Conservation (phyloP, 768 basidiomycete species). For the Lyophyllum semitale region DNA sequence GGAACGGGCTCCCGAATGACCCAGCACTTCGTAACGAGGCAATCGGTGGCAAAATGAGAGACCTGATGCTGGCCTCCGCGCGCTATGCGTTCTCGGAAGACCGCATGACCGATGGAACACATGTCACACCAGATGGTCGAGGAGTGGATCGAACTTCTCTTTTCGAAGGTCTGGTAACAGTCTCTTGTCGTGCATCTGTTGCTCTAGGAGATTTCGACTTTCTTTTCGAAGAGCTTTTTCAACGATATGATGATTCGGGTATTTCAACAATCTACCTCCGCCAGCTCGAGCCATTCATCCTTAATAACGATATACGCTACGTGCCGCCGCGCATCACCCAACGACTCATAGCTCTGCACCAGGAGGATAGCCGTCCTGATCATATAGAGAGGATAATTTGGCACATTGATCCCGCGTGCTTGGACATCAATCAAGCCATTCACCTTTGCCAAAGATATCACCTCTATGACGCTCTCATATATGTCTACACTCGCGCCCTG, state of each 20-base stretch:
- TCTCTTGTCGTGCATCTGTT: conserved; percentile 78
- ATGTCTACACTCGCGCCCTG: conserved; percentile 89
- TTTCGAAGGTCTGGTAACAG: conserved; percentile 84
- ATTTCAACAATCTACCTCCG: conserved; percentile 84
- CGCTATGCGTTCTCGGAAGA: conserved; percentile 94
- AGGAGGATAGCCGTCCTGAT: conserved; percentile 67
- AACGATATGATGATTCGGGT: conserved; percentile 81
- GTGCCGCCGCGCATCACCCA: conserved; percentile 91
- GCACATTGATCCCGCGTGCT: conserved; percentile 88
- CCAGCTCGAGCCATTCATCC: conserved; percentile 80
- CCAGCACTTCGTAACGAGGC: conserved; percentile 55
- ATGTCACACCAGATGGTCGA: conserved; percentile 76
- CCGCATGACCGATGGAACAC: conserved; percentile 88
- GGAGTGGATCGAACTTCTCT: conserved; percentile 91
- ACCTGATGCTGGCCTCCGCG: conserved; percentile 85
- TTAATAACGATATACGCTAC: conserved; percentile 68
- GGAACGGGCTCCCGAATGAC: conserved; percentile 80
- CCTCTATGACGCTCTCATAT: conserved; percentile 92
- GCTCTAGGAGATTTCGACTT: conserved; percentile 82
- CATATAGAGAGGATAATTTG: conserved; percentile 89
- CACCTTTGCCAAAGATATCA: conserved; percentile 78
- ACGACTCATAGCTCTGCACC: conserved; percentile 76
- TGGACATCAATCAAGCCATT: conserved; percentile 94
- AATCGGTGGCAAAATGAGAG: conserved; percentile 75
- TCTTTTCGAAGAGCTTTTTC: conserved; percentile 92